phyloP scores from a whole-genome alignment of 805 yeast species.

The Kazachstania martiniae region DNA sequence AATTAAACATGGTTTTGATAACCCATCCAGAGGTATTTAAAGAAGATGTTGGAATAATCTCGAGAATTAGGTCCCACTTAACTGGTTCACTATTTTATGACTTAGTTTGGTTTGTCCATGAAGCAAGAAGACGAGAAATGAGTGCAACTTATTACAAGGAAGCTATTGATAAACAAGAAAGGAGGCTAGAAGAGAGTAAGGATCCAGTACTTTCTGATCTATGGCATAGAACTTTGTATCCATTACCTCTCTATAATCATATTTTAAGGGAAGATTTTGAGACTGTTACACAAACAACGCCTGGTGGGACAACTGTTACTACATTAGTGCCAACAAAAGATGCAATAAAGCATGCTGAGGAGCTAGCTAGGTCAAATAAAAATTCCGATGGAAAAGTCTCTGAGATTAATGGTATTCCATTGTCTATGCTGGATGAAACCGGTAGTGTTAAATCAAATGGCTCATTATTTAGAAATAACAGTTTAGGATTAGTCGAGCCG shows the following conservation, averaged over 20 bases:
- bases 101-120: conserved; percentile 89
- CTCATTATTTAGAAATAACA: not conserved
- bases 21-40: conserved; percentile 79
- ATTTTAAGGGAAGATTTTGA: conserved; percentile 83
- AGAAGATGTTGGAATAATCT: conserved; percentile 62
- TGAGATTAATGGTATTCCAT: conserved; percentile 59
- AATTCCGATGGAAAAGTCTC: conserved; percentile 26
- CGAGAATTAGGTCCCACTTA: conserved; percentile 83
- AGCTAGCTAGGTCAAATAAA: conserved; percentile 16
- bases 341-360: conserved; percentile 39
- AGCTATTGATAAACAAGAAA: conserved; percentile 27
- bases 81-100: conserved; percentile 88
- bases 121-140: conserved; percentile 66
- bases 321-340: conserved; percentile 79
- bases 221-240: conserved; percentile 38
- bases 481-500: too few species aligned
- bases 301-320: conserved; percentile 86
- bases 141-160: conserved; percentile 29
- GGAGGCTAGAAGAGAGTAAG: conserved; percentile 12
- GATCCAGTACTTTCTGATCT: conserved; percentile 7
- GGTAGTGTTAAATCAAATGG: conserved; percentile 43
- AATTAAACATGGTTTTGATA: conserved; percentile 73
- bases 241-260: conserved; percentile 84
- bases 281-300: conserved; percentile 75
- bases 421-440: conserved; percentile 66